phyloP scores from a whole-genome alignment of 805 yeast genomes.

The Yamadazyma scolyti region DNA sequence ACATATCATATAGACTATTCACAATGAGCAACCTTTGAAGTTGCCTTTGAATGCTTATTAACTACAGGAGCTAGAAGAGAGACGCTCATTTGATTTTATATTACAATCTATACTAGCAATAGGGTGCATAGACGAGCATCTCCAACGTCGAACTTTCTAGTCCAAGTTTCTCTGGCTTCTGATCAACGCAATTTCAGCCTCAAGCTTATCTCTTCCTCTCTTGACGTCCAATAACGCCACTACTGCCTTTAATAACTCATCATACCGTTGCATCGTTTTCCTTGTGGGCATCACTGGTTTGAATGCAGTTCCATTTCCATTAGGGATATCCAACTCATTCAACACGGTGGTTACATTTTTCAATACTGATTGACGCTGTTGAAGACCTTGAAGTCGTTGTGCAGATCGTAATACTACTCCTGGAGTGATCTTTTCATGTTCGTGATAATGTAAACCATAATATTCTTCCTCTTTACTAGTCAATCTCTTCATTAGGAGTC shows the following conservation, averaged over 20 bases:
- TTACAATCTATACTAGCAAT: no score
- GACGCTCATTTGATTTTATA: no score
- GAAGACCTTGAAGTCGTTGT: slow-evolving; percentile 40
- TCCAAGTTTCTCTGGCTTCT: slow-evolving; percentile 41
- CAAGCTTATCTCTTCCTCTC: slow-evolving; percentile 81
- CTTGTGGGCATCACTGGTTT: slow-evolving; percentile 89
- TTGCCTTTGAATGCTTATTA: no score
- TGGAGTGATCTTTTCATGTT: slow-evolving; percentile 60
- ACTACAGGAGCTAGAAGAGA: no score
- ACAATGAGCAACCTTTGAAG: no score
- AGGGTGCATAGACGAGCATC: no score
- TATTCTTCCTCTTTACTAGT: slow-evolving; percentile 78
- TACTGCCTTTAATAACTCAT: slow-evolving; percentile 65
- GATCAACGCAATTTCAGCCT: slow-evolving; percentile 59
- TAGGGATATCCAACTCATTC: slow-evolving; percentile 75
- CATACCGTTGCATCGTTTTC: slow-evolving; percentile 71
- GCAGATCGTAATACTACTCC: slow-evolving; percentile 84
- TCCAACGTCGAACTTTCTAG: no score
- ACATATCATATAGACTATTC: no score
- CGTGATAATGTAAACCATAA: slow-evolving; percentile 78
- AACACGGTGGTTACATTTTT: slow-evolving; percentile 69
- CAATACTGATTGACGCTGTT: slow-evolving; percentile 64
- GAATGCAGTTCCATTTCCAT: slow-evolving; percentile 45
- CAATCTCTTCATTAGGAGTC: slow-evolving; percentile 51
- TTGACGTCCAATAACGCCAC: slow-evolving; percentile 76